These are phyloP conservation scores for Fusarium burgessii DNA, from an alignment of 2,329 filamentous ascomycete genomes.

Conservation along the genomic window DNA sequence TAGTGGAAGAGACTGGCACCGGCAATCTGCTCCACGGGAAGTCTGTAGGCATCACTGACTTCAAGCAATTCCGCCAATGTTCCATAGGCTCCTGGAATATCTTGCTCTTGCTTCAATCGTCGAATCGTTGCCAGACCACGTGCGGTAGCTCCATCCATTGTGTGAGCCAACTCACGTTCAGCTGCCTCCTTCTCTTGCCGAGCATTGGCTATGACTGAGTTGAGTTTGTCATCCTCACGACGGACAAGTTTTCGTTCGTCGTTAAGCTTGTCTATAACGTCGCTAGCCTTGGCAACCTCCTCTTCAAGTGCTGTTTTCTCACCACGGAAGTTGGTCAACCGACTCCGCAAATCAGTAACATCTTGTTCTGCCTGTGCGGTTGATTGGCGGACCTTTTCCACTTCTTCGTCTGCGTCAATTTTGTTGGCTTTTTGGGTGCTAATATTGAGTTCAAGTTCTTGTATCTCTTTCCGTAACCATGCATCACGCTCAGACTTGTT, in stretches of 20 bases:
- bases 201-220: conserved; percentile 80
- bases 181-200: conserved; percentile 81
- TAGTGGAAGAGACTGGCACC: conserved; percentile 96
- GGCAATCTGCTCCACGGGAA: conserved; percentile 92
- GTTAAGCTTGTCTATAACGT: conserved; percentile 80
- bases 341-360: conserved; percentile 75
- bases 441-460: conserved; percentile 80
- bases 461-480: conserved; percentile 83
- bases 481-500: conserved; percentile 90
- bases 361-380: conserved; percentile 80
- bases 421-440: conserved; percentile 86
- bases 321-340: conserved; percentile 82
- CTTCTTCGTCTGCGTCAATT: conserved; percentile 86
- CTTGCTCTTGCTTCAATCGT: conserved; percentile 80
- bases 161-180: conserved; percentile 80
- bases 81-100: conserved; percentile 89
- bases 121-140: conserved; percentile 89
- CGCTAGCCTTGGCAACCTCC: conserved; percentile 80
- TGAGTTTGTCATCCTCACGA: conserved; percentile 89
- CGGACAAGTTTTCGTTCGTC: conserved; percentile 90
- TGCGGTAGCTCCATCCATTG: conserved; percentile 91
- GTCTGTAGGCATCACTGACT: conserved; percentile 84
- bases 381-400: conserved; percentile 75
- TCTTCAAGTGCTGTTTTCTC: conserved; percentile 79
- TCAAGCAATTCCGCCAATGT: conserved; percentile 93